phyloP scores from a whole-genome alignment of 306 rosid genomes.

The Lotus japonicus region DNA sequence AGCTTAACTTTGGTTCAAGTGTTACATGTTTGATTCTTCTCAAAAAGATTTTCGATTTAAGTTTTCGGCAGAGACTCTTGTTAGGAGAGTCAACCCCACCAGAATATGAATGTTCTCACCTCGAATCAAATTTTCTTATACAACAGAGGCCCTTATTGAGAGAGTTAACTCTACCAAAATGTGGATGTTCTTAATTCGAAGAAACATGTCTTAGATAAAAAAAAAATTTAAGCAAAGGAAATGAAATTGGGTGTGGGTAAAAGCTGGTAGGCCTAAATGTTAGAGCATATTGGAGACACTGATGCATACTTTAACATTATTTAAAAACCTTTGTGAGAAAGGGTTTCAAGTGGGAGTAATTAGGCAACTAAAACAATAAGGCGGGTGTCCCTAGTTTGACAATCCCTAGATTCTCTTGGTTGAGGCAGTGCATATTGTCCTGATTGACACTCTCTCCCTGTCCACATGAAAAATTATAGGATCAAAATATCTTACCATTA shows the following conservation, averaged over 20 bases:
- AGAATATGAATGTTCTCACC: too few relatives aligned
- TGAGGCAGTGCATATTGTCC: constrained; percentile 25
- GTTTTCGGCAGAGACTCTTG: too few relatives aligned
- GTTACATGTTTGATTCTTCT: too few relatives aligned
- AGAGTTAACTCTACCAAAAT: too few relatives aligned
- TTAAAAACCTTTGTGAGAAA: constrained; percentile 25
- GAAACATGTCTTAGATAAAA: too few relatives aligned
- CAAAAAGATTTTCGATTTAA: too few relatives aligned
- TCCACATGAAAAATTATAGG: constrained; percentile 31
- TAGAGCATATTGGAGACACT: constrained; percentile 37
- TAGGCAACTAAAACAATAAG: constrained; percentile 39
- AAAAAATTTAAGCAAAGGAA: constrained; percentile 4
- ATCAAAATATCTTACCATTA: constrained; percentile 29
- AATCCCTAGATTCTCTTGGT: constrained; percentile 39
- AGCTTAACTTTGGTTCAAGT: too few relatives aligned
- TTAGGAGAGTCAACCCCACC: too few relatives aligned
- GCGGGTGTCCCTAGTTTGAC: constrained; percentile 43
- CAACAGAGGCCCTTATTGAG: too few relatives aligned
- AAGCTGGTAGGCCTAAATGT: constrained; percentile 22
- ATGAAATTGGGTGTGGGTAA: constrained; percentile 6
- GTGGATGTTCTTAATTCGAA: too few relatives aligned
- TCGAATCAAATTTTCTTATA: too few relatives aligned
- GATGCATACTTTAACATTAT: constrained; percentile 25
- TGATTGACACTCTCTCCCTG: constrained; percentile 33
- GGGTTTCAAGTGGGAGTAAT: constrained; percentile 43